Percentiles rank a stretch among this genome's conserved stretches.
Conservation (phyloP, 768 basidiomycete genomes). For the Serpula lacrymans region DNA sequence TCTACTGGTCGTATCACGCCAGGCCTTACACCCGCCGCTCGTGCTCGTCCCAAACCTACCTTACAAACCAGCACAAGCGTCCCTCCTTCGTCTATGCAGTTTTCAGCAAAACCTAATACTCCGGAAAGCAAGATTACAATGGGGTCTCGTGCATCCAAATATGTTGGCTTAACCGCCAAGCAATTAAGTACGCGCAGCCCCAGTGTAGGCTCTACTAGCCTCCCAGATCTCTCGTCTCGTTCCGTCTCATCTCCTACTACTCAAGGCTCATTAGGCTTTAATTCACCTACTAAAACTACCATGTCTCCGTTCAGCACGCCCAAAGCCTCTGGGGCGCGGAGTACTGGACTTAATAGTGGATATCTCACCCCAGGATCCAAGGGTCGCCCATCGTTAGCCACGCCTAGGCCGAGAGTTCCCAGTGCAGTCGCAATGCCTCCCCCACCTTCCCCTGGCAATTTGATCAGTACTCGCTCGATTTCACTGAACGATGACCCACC, state of each 20-base stretch:
- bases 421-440: constrained; percentile 82
- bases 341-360: constrained; percentile 8
- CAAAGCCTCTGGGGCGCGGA: constrained; percentile 44
- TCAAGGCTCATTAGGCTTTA: constrained; percentile 8
- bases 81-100: constrained; percentile 34
- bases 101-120: constrained; percentile 15
- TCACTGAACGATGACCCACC: constrained; percentile 33
- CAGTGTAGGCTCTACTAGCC: constrained; percentile 5
- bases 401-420: constrained; percentile 64
- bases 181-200: constrained; percentile 55
- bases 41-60: constrained; percentile 27
- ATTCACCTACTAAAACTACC: constrained; percentile 33
- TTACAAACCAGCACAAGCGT: too few relatives aligned
- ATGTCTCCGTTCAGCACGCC: constrained; percentile 69
- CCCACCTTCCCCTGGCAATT: constrained; percentile 58
- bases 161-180: constrained; percentile 80
- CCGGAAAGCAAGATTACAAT: constrained; percentile 56
- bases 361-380: constrained; percentile 21
- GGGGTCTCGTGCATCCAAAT: constrained; percentile 83
- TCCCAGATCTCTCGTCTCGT: constrained; percentile 18
- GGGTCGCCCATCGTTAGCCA: constrained; percentile 35
- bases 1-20: constrained; percentile 51
- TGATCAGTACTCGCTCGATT: constrained; percentile 34
- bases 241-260: constrained; percentile 36
- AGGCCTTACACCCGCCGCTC: constrained; percentile 24